Base-by-base conservation (phyloP, 768 basidiomycete genomes). In the Lactarius evosmus region DNA sequence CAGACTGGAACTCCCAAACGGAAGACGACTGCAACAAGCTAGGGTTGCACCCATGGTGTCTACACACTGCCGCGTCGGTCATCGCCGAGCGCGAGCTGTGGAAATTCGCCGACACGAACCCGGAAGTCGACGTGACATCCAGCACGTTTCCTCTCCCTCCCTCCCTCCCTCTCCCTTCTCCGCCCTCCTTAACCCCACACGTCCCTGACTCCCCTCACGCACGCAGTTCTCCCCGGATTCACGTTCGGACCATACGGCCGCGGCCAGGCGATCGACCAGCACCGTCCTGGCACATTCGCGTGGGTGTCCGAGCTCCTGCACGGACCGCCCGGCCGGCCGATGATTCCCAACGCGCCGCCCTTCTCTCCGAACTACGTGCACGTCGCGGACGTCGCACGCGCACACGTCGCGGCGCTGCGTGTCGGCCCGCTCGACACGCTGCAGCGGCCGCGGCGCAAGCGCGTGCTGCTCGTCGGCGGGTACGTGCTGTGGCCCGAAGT, bases 301-400 rank as follows among this genome's bases (percentile, higher is more conserved):
- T 65, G 64, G 64, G 30, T 65, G 32, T 51, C 54, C n/a, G 49
- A 25, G 40, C 64, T 65, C 29, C 25, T 65, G 27, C 30, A 65
- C 50, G 64, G 64, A 0, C 59, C 59, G 9, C 27, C 55, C 27
- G 64, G 64, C 54, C 29, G 64, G 11, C 54, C 64, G 9, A 34
- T 51, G 49, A 56, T 44, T 3, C 59, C 58, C 7, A 65, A 65
- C 3, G 64, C 38, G 2, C 55, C 55, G 1, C 64, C 64, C 4
- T 65, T 61, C 16, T 65, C 64, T 29, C 64, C 64, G 27, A 65
- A 65, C 32, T 65, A 65, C 54, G 49, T 65, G 7, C 64, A 65
- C 40, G 49, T 65, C 8, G 25, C 46, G 14, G 64, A 65, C 27
- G 59, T 65, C 7, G 64, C 59, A 2, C 59, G 22, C n/a, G 64